phyloP scores from a whole-genome alignment of 176 grass and related monocot genomes.

The Eragrostis nindensis region DNA sequence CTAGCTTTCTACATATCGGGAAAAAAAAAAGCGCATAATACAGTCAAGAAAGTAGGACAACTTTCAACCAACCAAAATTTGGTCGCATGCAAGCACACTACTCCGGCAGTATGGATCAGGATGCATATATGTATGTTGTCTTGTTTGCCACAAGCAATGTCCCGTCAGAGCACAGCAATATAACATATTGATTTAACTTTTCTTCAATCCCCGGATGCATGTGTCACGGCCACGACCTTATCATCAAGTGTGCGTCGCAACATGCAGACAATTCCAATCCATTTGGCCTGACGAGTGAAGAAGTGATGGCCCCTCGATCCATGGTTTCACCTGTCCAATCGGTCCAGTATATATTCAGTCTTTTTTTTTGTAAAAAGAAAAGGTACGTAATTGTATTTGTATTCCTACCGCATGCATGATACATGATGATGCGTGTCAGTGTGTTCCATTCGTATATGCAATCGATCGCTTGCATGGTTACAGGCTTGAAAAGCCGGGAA shows the following conservation, averaged over 20 bases:
- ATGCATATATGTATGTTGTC: neutral
- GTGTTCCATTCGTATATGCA: neutral
- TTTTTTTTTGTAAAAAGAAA: neutral
- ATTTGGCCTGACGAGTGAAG: too few species aligned
- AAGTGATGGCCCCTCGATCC: too few species aligned
- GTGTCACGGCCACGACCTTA: too few species aligned
- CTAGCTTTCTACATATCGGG: neutral
- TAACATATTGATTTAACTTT: neutral
- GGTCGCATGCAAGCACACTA: neutral
- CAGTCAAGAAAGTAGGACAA: neutral
- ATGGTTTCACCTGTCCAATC: neutral
- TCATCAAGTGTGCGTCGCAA: too few species aligned
- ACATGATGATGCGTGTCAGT: neutral
- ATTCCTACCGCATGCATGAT: neutral
- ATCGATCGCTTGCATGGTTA: neutral
- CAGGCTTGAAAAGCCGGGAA: too few species aligned
- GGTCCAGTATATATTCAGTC: neutral
- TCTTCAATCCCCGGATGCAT: too few species aligned
- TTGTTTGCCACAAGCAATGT: neutral
- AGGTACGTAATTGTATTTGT: neutral
- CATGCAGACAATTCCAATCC: too few species aligned
- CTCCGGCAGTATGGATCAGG: neutral
- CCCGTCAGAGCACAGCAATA: neutral
- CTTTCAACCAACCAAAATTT: conserved; percentile 29
- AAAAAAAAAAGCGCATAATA: neutral